Base-by-base conservation (phyloP, 768 basidiomycete species). In the Amanita brunnescens region DNA sequence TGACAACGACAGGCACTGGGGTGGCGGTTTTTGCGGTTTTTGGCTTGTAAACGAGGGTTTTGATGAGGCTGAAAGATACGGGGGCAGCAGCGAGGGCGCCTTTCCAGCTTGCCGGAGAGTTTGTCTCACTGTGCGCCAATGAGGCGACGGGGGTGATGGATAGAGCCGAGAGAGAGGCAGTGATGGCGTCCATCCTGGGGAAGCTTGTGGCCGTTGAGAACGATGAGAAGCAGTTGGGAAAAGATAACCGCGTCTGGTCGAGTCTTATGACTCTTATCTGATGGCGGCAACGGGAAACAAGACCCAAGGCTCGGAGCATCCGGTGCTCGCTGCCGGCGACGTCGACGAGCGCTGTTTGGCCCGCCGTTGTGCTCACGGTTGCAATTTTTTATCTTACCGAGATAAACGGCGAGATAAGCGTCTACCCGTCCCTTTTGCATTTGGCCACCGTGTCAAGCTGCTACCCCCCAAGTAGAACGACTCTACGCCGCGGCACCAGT, bases 11-110 rank as follows among this genome's bases (percentile, higher is more conserved):
- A 6, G 92, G 93, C 47, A 91, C 77, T 1, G 91, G 82, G 26
- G 77, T 80, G 6, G 87, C 89, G 0, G 80, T 78, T 66, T 96
- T 96, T n/a, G 92, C 86, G 2, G 92, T 91, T 69, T 94, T 94
- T 29, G 93, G 93, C 64, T 97, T 97, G 83, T 91, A 95, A 51
- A 95, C 85, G 58, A 94, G 83, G 43, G 87, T 88, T 67, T 92
- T 93, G 64, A 87, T 77, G 59, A 90, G 75, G 64, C 87, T 80
- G 61, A 85, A 88, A 13, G 73, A 71, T 42, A 68, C 70, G 1
- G 85, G 83, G 20, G 75, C 69, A 10, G 75, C 72, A 54, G 76
- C 71, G 59, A 96, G 68, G 39, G 83, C 79, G 39, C 83, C 83
- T 57, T 79, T 80, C 92, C 92, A 95, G 40, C 81, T 68, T 0